Base-by-base conservation (phyloP, 805 yeast genomes). In the Myxozyma lipomycoides region DNA sequence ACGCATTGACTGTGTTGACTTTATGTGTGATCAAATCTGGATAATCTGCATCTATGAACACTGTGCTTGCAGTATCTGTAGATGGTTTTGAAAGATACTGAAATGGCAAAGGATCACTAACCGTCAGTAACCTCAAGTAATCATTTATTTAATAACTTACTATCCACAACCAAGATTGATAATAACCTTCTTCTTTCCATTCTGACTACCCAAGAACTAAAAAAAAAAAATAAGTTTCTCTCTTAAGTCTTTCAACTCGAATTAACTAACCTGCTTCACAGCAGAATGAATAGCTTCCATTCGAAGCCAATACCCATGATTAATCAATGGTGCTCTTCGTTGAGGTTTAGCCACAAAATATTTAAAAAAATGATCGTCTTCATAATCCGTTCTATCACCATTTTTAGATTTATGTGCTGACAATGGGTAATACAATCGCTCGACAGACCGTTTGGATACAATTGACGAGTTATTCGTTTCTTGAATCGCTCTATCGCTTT, bases 391-490 rank as follows among this genome's bases (percentile, higher is more conserved):
- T 19, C 43, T n/a, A 15, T 26, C 25, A 18, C 12, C 10, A 7
- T 22, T 18, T n/a, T n/a, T n/a, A 4, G 23, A 15, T 46, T 47
- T 65, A 46, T 19, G 62, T 56, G 49, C 63, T 43, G 32, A 35
- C 3, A 10, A 51, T 25, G 42, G 58, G 52, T 19, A 65, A 49
- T 43, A 86, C 9, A 84, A 67, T 58, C 74, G 69, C 60, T 86
- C 95, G 1, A 84, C 95, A 0, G 93, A 84, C 55, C 93, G 68
- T 61, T 86, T 86, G 1, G 93, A 84, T 1, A 84, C 89, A 43
- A 86, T 86, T 0, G 95, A 86, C 5, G 88, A 84, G 60, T 83
- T 84, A 62, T 86, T 86, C 2, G 95, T 86, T 2, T 87, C 89
- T 67, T 86, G 95, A n/a, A 86, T 81, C 25, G 83, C 82, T 28